Evolutionary conservation across 2,329 filamentous ascomycete species (phyloP), one percentile per base, ranked within the genome.

Genomic region (Plenodomus biglobosus): DNA sequence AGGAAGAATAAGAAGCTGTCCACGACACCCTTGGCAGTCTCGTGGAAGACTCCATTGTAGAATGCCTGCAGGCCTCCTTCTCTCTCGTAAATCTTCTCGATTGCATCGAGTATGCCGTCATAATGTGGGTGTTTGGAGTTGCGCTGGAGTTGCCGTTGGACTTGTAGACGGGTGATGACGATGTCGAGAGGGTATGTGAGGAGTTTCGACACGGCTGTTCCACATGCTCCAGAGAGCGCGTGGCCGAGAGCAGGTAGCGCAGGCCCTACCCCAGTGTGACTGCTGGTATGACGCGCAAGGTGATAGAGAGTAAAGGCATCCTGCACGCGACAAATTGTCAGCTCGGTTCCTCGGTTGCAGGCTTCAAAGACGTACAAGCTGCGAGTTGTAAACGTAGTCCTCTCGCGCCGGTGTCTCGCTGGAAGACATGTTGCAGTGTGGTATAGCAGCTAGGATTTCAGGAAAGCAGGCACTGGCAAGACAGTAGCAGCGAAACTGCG

Each of bases 1-100:
- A 92, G 79, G 74, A 95, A 95, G 77, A 95, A 95, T 42, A 95
- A 78, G 66, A 94, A 92, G 47, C 86, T 88, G 74, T 94, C 90
- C 22, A 83, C 70, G 11, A 79, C 69, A 37, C 73, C 72, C 56
- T 79, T 79, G 20, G 69, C 57, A 1, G 75, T 72, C 58, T 79
- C 76, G 8, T 71, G 70, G 15, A 57, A 52, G 8, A 75, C 62
- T 3, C 77, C 77, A 19, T 71, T 75, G 55, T 79, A 96, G 56
- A 95, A 85, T 1, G 86, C 88, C 42, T 69, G 66, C 16, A 85
- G 56, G 3, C 87, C 84, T n/a, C 88, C 89, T 69, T 91, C 87
- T 24, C 80, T 76, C 27, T 77, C 74, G 62, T 86, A 87, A 56
- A 95, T 94, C 66, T 83, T 85, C 49, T 77, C 75, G 34, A 87